A percentile compares a stretch with the other conserved stretches of the same genome.
These are phyloP conservation scores for Capsicum rhomboideum DNA, from an alignment of 257 asterid species.

Conservation along the genomic window DNA sequence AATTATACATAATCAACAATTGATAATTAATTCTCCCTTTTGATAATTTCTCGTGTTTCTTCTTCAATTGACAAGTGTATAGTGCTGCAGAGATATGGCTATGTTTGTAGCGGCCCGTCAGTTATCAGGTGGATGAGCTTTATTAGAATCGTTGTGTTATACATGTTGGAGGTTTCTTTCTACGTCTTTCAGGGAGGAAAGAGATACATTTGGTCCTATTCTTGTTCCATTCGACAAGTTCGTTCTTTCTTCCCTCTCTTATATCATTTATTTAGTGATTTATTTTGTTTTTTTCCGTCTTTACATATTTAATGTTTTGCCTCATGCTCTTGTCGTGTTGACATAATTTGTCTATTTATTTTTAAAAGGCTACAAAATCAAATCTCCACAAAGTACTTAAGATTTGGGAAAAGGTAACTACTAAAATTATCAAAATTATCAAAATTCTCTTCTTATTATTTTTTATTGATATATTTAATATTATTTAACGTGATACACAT, in stretches of 20 bases:
- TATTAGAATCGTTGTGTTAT: conserved; percentile 23
- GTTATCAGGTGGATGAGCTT: conserved; percentile 34
- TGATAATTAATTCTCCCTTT: too few relatives aligned
- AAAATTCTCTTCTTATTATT: too few relatives aligned
- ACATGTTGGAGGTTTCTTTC: conserved; percentile 50
- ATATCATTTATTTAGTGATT: neutral
- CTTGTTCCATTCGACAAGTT: conserved; percentile 77
- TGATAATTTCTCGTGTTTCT: neutral
- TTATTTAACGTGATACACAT: too few relatives aligned
- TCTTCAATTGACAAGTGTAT: neutral
- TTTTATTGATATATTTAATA: too few relatives aligned
- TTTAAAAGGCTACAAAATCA: too few relatives aligned
- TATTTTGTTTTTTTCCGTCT: neutral
- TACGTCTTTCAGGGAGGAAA: conserved; percentile 69
- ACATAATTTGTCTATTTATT: too few relatives aligned
- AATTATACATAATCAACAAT: too few relatives aligned
- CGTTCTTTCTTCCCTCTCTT: neutral
- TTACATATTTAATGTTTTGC: neutral
- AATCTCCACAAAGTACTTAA: too few relatives aligned
- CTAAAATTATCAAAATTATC: too few relatives aligned
- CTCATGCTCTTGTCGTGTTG: too few relatives aligned
- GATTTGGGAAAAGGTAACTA: too few relatives aligned
- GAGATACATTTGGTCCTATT: conserved; percentile 91
- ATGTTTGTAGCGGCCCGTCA: conserved; percentile 49
- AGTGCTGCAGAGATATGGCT: conserved; percentile 30